Percentiles rank a stretch among this genome's conserved stretches.
phyloP scores from a whole-genome alignment of 2,329 filamentous ascomycete genomes.

The Ascochyta pisi region DNA sequence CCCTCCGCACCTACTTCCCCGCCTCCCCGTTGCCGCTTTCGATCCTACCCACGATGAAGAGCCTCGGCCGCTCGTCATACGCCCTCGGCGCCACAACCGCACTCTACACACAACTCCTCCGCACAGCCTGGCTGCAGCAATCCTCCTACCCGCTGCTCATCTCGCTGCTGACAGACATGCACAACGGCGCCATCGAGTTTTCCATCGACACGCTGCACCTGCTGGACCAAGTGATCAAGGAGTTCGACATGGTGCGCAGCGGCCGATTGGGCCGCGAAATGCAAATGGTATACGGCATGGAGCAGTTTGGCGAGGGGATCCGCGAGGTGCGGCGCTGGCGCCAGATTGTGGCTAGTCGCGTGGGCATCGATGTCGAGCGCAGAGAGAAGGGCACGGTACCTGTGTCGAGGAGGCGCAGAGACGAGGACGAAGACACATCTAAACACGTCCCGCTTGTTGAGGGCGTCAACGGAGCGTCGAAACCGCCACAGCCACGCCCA shows the following conservation, averaged over 20 bases:
- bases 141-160: slow-evolving; percentile 64
- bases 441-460: slow-evolving; percentile 12
- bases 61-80: slow-evolving; percentile 72
- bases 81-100: slow-evolving; percentile 73
- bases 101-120: slow-evolving; percentile 72
- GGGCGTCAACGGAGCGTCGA: neutral
- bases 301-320: slow-evolving; percentile 42
- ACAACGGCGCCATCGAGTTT: slow-evolving; percentile 65
- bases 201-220: slow-evolving; percentile 57
- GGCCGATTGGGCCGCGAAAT: slow-evolving; percentile 38
- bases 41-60: slow-evolving; percentile 71
- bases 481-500: neutral
- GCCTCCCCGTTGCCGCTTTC: slow-evolving; percentile 66
- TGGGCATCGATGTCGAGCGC: slow-evolving; percentile 27
- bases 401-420: slow-evolving; percentile 1
- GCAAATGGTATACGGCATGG: slow-evolving; percentile 44
- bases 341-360: slow-evolving; percentile 41
- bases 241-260: slow-evolving; percentile 28
- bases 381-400: slow-evolving; percentile 12
- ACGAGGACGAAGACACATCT: too few species aligned
- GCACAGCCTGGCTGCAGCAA: slow-evolving; percentile 67
- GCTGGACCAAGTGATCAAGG: slow-evolving; percentile 45
- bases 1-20: slow-evolving; percentile 65
- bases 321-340: slow-evolving; percentile 42
- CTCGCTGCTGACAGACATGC: slow-evolving; percentile 70